Evolutionary conservation across 176 grass and related monocot genomes (phyloP), one percentile per base, ranked within the genome.

Genomic region (Lolium perenne): DNA sequence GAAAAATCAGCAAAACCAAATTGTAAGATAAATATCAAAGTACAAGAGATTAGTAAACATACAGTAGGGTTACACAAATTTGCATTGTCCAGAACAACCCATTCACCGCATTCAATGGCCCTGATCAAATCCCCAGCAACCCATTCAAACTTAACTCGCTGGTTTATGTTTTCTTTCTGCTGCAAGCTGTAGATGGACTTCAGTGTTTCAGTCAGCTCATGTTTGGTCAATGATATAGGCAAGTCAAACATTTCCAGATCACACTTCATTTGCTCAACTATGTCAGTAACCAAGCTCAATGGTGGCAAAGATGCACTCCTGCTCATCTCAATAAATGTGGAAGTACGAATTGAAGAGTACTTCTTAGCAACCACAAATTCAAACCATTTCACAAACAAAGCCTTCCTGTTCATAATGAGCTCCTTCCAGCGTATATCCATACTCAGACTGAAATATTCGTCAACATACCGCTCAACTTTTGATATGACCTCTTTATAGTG

Each of bases 61-160:
- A 98, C 95, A 83, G 95, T 94, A 54, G 95, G 95, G 85, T 95
- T 98, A 74, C 95, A 98, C 71, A 98, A 89, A 90, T 98, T 98
- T 84, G 95, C 95, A 86, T 98, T 98, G 78, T 98, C 93, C 74
- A 98, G 80, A 76, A 98, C 86, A 81, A 95, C 85, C 95, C 95
- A 98, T 92, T 95, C 93, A 81, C 95, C 93, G 0, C 49, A 74
- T 76, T 98, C 91, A 76, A 98, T 92, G 41, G 95, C 91, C 65
- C 88, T 94, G 75, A 98, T 91, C 89, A 98, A 91, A 71, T 94
- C 90, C 66, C 93, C 91, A 12, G 90, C 55, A 65, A 95, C 93
- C 95, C 93, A 98, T 71, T 98, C 91, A 87, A 98, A 98, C 84
- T 92, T 95, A 67, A 86, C 86, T 71, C 86, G 81, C 83, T 80